A percentile compares a stretch with the other conserved stretches of the same genome.
phyloP scores from a whole-genome alignment of 2,329 filamentous ascomycete species.

The Fusarium sp. region DNA sequence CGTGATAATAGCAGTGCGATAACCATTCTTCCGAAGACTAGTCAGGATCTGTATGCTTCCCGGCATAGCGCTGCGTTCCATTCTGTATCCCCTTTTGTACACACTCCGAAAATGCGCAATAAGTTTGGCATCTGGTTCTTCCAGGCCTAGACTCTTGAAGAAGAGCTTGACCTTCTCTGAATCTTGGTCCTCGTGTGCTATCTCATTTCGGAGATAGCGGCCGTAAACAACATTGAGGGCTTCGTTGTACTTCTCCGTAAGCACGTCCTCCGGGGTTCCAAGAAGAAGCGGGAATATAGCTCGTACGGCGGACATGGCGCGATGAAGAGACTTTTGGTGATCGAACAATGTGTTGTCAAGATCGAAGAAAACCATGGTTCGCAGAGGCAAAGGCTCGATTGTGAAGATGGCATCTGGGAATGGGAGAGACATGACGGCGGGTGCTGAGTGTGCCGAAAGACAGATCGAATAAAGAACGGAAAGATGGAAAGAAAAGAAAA shows the following conservation, averaged over 20 bases:
- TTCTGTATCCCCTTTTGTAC: conserved; percentile 7
- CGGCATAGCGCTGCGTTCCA: background rate
- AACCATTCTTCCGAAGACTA: background rate
- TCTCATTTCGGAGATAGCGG: background rate
- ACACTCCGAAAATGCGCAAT: background rate
- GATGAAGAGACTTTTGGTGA: background rate
- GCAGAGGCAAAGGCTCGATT: fast-evolving
- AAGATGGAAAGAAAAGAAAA: fast-evolving
- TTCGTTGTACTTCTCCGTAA: background rate
- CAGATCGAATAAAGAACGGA: fast-evolving
- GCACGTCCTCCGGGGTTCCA: background rate
- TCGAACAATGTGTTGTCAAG: conserved; percentile 19
- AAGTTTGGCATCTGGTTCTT: background rate
- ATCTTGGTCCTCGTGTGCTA: background rate
- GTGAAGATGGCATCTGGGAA: background rate
- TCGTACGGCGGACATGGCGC: background rate
- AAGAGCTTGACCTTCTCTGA: background rate
- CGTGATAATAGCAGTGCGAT: background rate
- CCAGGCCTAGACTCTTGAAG: background rate
- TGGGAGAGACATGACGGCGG: background rate
- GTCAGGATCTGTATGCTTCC: background rate
- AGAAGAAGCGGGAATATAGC: background rate
- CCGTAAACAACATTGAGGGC: conserved; percentile 2
- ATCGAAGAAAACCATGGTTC: background rate
- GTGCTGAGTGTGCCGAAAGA: fast-evolving